Evolutionary conservation across 306 rosid species (phyloP), one percentile per base, ranked within the genome.

Genomic region (Vigna trinervia): DNA sequence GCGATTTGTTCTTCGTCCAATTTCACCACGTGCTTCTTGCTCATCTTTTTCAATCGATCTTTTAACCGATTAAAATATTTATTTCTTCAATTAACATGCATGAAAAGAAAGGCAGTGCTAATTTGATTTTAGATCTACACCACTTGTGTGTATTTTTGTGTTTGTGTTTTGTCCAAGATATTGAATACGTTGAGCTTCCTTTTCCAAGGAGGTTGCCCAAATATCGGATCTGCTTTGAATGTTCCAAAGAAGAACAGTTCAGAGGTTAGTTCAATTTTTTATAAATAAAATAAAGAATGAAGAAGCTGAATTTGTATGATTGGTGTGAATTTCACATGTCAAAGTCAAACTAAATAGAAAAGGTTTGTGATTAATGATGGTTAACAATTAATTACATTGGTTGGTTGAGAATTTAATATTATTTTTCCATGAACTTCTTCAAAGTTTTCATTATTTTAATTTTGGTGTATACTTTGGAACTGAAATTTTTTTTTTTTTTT

Each of bases 1-100:
- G 96, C 89, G 39, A 95, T 88, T 59, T 95, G 97, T 8, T 88
- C 96, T 19, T 92, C 93, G 84, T 90, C 98, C 41, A 94, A 59
- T 39, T 88, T 88, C 69, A 88, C 90, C 61, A 78, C 79, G 63
- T 87, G 84, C 79, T 87, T 88, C 73, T 80, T 78, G 86, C 85
- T 92, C 97, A 90, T 91, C 20, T 19, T 41, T 22, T 41, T 41
- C 3, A 41, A 41, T 41, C 12, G 46, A 41, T 41, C 3, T 41
- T 41, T 41, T 9, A 2, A 9, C 46, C 46, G 1, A 41, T 8
- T 41, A 41, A 41, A 41, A 41, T 8, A 1, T 9, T 9, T 8
- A 8, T 41, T 41, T 41, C 3, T 41, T 41, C 46, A 41, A 41
- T 9, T 41, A 11, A 45, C 50, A 45, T 45, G 50, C 50, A 45